Evolutionary conservation across 306 rosid species (phyloP).

Genomic region (Gillenia trifoliata): DNA sequence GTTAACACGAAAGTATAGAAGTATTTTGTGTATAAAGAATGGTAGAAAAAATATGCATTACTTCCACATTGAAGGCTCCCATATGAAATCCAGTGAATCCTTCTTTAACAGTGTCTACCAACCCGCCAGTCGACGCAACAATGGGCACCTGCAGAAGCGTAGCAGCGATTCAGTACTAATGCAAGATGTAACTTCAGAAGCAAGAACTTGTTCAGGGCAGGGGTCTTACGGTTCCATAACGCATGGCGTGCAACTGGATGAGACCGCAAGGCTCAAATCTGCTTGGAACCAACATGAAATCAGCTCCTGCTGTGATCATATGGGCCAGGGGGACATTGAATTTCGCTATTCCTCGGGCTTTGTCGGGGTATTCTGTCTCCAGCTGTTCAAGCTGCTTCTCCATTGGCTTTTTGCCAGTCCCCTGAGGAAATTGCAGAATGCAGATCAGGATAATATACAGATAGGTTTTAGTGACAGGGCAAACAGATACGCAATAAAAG

Average conservation of each 20-base stretch:
- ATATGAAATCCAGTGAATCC: constrained; percentile 86
- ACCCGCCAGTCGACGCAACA: constrained; percentile 82
- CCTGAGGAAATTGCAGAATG: constrained; percentile 37
- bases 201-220: not conserved
- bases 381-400: constrained; percentile 70
- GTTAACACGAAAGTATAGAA: not conserved
- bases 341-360: constrained; percentile 73
- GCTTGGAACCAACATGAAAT: constrained; percentile 66
- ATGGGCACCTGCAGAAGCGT: constrained; percentile 53
- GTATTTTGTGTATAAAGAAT: not conserved
- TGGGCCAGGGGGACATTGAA: constrained; percentile 77
- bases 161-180: not conserved
- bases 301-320: constrained; percentile 76
- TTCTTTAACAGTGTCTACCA: constrained; percentile 80
- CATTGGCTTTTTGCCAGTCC: constrained; percentile 73
- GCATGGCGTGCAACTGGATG: constrained; percentile 86
- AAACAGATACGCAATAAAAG: not conserved
- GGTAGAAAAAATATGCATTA: constrained; percentile 22
- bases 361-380: constrained; percentile 53
- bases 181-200: not conserved
- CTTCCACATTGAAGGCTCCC: constrained; percentile 81
- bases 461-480: not conserved
- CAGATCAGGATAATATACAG: constrained; percentile 13
- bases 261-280: constrained; percentile 90
- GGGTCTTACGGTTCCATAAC: constrained; percentile 60